Evolutionary conservation across 352 stramenopile genomes (phyloP).

Genomic region (Phytophthora pluvialis): DNA sequence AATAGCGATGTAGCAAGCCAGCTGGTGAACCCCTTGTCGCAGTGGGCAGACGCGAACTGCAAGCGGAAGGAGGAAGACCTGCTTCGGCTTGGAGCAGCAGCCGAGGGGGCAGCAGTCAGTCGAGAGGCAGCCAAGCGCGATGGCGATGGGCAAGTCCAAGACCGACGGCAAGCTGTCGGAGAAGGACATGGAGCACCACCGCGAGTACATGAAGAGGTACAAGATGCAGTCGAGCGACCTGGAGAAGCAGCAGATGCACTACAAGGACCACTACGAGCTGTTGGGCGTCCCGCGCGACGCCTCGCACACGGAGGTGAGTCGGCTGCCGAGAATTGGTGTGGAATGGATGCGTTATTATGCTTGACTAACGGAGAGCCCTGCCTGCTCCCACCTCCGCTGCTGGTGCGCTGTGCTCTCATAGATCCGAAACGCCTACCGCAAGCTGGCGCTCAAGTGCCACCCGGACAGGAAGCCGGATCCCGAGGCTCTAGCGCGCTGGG

Average conservation of each 20-base stretch:
- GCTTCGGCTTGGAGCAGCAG: neutral
- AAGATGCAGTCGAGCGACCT: conserved; percentile 81
- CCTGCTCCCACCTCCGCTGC: neutral
- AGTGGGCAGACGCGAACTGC: conserved; percentile 5
- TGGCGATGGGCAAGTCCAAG: conserved; percentile 26
- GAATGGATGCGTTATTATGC: neutral
- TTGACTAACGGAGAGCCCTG: conserved; percentile 8
- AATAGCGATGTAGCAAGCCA: conserved; percentile 4
- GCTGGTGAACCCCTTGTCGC: conserved; percentile 14
- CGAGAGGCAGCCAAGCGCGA: neutral
- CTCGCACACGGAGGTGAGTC: conserved; percentile 69
- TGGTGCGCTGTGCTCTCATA: conserved; percentile 26
- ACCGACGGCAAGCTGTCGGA: conserved; percentile 44
- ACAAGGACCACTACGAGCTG: conserved; percentile 86
- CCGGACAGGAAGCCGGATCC: conserved; percentile 92
- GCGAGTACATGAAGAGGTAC: conserved; percentile 92
- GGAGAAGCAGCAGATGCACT: conserved; percentile 56
- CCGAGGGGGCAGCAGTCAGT: neutral
- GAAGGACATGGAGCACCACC: conserved; percentile 85
- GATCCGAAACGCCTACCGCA: conserved; percentile 94
- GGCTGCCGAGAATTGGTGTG: neutral
- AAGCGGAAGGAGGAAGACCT: conserved; percentile 6
- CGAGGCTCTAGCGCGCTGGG: conserved; percentile 73
- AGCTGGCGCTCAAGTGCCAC: conserved; percentile 87
- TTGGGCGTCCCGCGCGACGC: conserved; percentile 62